Evolutionary conservation across 345 rosid genomes (phyloP).

Genomic region (Bruguiera gymnorhiza): DNA sequence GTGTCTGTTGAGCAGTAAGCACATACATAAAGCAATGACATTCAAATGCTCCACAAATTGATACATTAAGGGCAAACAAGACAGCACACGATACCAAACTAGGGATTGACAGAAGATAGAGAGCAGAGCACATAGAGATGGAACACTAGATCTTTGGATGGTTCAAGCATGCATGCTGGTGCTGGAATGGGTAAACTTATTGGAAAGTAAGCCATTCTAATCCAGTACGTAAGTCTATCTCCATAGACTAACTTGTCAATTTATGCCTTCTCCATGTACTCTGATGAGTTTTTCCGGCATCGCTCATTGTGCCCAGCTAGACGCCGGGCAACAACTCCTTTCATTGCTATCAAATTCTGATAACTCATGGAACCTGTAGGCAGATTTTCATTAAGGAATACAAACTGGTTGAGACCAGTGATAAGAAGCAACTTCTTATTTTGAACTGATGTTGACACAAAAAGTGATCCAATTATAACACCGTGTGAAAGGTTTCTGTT

Average conservation of each 20-base stretch:
- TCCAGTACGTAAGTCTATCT: neutral
- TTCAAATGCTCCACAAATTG: neutral
- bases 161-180: constrained; percentile 1
- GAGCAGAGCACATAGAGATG: constrained; percentile 35
- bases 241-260: constrained; percentile 13
- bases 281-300: constrained; percentile 60
- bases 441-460: too few species aligned
- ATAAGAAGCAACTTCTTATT: neutral
- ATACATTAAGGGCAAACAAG: neutral
- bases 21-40: too few species aligned
- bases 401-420: neutral
- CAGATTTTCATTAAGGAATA: neutral
- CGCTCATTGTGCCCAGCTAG: constrained; percentile 91
- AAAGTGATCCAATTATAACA: too few species aligned
- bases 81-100: neutral
- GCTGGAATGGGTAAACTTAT: neutral
- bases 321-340: constrained; percentile 82
- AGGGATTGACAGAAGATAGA: constrained; percentile 91
- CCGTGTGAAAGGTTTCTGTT: too few species aligned
- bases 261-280: constrained; percentile 45
- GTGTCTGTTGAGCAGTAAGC: too few species aligned
- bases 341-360: constrained; percentile 74
- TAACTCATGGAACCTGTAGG: constrained; percentile 70
- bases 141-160: neutral
- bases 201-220: constrained; percentile 1